Evolutionary conservation across 192 early-diverging fungal genomes (phyloP).

Genomic region (Umbelopsis ramanniana): DNA sequence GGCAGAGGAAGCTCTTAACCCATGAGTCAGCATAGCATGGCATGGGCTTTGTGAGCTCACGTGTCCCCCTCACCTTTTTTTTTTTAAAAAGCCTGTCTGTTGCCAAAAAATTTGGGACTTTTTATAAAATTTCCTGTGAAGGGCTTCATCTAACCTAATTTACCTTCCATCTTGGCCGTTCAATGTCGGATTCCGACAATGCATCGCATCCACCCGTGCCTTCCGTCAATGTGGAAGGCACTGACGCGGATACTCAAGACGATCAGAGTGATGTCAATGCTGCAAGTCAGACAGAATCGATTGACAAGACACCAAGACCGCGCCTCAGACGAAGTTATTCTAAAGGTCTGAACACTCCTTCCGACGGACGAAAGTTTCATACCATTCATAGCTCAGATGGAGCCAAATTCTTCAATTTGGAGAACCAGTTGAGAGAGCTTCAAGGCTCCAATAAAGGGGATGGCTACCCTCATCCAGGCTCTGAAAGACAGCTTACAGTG

Average conservation of each 20-base stretch:
- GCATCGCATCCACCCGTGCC: background rate
- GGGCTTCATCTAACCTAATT: background rate
- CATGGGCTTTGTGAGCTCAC: background rate
- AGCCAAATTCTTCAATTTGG: constrained; percentile 23
- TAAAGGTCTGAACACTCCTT: background rate
- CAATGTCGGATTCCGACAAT: constrained; percentile 21
- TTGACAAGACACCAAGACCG: background rate
- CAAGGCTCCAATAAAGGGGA: constrained; percentile 14
- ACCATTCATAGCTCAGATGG: constrained; percentile 26
- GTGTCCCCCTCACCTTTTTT: background rate
- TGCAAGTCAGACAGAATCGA: background rate
- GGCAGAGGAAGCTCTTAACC: background rate
- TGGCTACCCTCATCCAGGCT: background rate
- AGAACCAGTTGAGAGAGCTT: constrained; percentile 8
- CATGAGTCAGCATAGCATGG: background rate
- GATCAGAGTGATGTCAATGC: constrained; percentile 21
- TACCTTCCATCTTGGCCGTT: background rate
- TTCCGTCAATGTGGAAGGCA: background rate
- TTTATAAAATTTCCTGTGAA: too few species aligned
- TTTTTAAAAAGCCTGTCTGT: background rate
- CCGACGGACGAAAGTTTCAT: constrained; percentile 21
- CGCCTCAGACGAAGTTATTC: constrained; percentile 12
- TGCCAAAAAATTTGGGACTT: too few species aligned
- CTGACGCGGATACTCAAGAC: constrained; percentile 9
- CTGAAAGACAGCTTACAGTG: constrained; percentile 30